Base-by-base conservation (phyloP, 176 grass and related monocot species). In the Ensete ventricosum region DNA sequence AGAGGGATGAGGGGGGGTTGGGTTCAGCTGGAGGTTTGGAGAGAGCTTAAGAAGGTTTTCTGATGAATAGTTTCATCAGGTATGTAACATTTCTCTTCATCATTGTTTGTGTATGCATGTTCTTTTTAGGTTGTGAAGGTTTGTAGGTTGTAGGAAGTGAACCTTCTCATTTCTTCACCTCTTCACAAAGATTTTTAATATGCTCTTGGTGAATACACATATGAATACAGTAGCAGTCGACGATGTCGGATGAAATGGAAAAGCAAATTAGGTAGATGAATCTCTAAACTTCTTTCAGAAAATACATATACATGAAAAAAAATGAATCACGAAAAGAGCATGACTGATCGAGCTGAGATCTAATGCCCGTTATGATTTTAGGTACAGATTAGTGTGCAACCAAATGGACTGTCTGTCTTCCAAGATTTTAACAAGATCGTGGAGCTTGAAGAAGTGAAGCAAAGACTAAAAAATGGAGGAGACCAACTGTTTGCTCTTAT, bases 351-450 rank as follows among this genome's bases (percentile, higher is more conserved):
- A 25, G 24, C 24, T 25, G 24, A 25, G 24, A 25, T 25, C 24
- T 25, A 25, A 25, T 25, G 22, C 22, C 22, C 22, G 22, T 23
- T 23, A 23, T 23, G 22, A 23, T 23, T 23, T 23, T 23, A 23
- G 22, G 22, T 23, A 50, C 71, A 79, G 76, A 49, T 75, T 62
- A 22, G 24, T 68, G 17, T 11, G 43, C 17, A 43, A 74, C 19
- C 34, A 86, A 72, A 96, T 96, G 93, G 93, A 90, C 74, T 97
- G 93, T 26, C 79, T 88, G 16, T 87, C 90, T 50, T 93, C 93
- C 59, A 97, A 88, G 84, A 70, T 82, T 13, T 67, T 87, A 14
- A 70, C 17, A 59, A 90, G 88, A 77, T 87, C 93, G 0, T 90
- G 87, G 77, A 93, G 90, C 81, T 81, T 87, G 87, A 88, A 76